A percentile compares a stretch with the other conserved stretches of the same genome.
phyloP scores from a whole-genome alignment of 768 basidiomycete species.

The Suillus tomentosus region DNA sequence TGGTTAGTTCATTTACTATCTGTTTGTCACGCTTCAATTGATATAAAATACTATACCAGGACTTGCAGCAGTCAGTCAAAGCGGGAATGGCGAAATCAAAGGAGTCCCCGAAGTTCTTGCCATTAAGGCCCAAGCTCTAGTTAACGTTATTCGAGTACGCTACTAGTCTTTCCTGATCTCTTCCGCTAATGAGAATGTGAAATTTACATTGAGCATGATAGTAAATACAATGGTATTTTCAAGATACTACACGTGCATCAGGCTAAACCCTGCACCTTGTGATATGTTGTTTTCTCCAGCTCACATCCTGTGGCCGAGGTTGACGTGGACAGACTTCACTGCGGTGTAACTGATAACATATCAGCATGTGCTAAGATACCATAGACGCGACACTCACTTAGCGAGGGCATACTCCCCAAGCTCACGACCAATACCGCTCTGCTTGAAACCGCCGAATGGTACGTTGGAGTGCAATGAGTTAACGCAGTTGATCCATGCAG shows the following conservation, averaged over 20 bases:
- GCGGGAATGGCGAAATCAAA: constrained; percentile 7
- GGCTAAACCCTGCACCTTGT: background rate
- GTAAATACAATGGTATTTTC: background rate
- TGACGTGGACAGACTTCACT: constrained; percentile 66
- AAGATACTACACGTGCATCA: background rate
- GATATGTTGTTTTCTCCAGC: background rate
- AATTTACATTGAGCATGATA: background rate
- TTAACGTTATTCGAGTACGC: background rate
- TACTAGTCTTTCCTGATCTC: background rate
- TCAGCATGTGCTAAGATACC: background rate
- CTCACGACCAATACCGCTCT: constrained; percentile 80
- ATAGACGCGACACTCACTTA: constrained; percentile 34
- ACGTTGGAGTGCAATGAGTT: constrained; percentile 40
- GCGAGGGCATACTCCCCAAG: constrained; percentile 72
- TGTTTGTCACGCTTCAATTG: background rate
- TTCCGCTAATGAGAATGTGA: background rate
- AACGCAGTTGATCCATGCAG: constrained; percentile 60
- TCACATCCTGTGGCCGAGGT: constrained; percentile 38
- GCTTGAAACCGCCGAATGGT: constrained; percentile 88
- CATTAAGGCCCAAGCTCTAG: constrained; percentile 9
- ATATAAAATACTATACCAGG: constrained; percentile 8
- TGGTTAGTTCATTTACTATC: constrained; percentile 31
- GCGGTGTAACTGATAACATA: constrained; percentile 47
- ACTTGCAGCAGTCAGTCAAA: constrained; percentile 13
- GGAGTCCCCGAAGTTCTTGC: constrained; percentile 6